phyloP scores from a whole-genome alignment of 2,329 filamentous ascomycete genomes.

The Sphaceloma murrayae region DNA sequence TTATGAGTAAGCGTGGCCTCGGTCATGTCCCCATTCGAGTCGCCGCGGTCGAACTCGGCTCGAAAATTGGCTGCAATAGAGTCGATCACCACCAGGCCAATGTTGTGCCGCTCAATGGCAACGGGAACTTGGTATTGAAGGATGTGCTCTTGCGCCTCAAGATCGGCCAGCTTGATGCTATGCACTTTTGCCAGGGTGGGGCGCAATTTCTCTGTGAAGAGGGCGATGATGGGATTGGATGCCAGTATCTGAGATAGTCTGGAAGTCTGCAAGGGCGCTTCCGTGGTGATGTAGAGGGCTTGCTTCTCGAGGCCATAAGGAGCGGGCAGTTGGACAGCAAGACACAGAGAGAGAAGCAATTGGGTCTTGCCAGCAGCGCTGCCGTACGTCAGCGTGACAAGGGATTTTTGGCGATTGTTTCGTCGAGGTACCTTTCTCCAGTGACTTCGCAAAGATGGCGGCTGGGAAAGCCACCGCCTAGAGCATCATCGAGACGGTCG shows the following conservation, averaged over 20 bases:
- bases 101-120: constrained; percentile 61
- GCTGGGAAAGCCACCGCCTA: constrained; percentile 71
- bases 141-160: constrained; percentile 94
- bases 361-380: constrained; percentile 92
- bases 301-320: constrained; percentile 60
- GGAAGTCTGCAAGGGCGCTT: constrained; percentile 70
- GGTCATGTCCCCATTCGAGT: constrained; percentile 22
- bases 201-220: constrained; percentile 31
- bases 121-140: constrained; percentile 86
- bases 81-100: constrained; percentile 79
- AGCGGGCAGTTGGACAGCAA: constrained; percentile 70
- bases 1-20: constrained; percentile 14
- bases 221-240: constrained; percentile 52
- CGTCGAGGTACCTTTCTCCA: constrained; percentile 62
- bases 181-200: constrained; percentile 69
- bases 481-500: constrained; percentile 54
- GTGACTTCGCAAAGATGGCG: constrained; percentile 82
- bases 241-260: constrained; percentile 72
- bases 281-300: constrained; percentile 91
- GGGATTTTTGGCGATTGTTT: neutral
- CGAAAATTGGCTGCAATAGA: constrained; percentile 93
- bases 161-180: constrained; percentile 73
- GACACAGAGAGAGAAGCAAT: constrained; percentile 72
- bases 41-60: constrained; percentile 63
- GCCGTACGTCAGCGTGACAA: constrained; percentile 13